Evolutionary conservation across 306 rosid genomes (phyloP), one percentile per base, ranked within the genome.

Genomic region (Medicago ruthenica): DNA sequence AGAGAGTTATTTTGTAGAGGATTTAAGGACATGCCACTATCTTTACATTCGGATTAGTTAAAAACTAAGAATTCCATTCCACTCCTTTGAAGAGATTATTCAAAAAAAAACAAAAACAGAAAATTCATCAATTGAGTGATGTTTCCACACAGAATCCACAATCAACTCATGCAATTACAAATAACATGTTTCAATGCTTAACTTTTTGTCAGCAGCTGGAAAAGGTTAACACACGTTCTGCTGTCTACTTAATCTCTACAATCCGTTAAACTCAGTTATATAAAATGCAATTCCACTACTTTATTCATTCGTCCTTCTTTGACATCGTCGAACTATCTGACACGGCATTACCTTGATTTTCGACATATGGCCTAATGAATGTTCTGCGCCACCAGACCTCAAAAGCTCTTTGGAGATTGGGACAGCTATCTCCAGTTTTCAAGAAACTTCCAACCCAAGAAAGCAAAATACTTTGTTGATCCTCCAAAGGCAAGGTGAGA

Each of bases 341-440:
- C 75, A 65, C 82, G 20, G 34, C 69, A 63, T 78, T 86, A 22
- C 90, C 91, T 81, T 86, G 92, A 54, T 75, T 80, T 57, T 90
- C 96, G 21, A 83, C 79, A 45, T 85, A 86, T 0, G 97, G 97
- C 62, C 93, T 86, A 41, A 88, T 87, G 79, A 95, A 95, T 66
- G 99, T 95, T 67, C 99, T 83, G 59, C 99, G 75, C 97, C 99
- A 92, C 99, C 99, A 95, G 5, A 95, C 99, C 84, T 95, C 99
- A 15, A 95, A 95, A 27, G 99, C 99, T 77, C 87, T 87, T 77
- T 90, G 96, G 78, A 95, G 99, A 81, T 95, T 95, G 2, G 99
- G 99, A 80, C 97, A 95, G 39, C 86, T 87, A 74, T 95, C 97
- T n/a, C 99, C 99, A 16, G 85, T 87, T 80, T 88, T 92, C 73